A percentile compares a stretch with the other conserved stretches of the same genome.
Conservation (phyloP, 78 protist species). For the Cavenderia fasciculata region DNA sequence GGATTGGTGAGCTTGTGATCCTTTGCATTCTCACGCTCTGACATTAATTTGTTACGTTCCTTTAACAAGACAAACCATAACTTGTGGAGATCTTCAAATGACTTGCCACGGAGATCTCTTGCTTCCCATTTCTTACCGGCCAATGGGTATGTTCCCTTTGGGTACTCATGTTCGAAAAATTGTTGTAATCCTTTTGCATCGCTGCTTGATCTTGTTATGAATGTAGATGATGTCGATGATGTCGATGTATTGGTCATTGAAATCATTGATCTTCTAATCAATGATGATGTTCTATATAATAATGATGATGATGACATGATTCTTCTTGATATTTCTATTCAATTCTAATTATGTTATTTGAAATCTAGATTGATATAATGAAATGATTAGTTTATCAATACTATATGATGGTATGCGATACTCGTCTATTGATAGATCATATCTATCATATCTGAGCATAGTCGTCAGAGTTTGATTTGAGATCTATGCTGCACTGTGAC, state of each 20-base stretch:
- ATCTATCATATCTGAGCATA: too few species aligned
- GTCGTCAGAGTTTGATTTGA: too few species aligned
- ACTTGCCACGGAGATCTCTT: constrained; percentile 80
- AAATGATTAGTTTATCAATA: too few species aligned
- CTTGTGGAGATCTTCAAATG: constrained; percentile 81
- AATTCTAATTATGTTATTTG: background rate
- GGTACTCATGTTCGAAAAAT: constrained; percentile 52
- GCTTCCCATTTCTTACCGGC: constrained; percentile 81
- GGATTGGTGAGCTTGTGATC: constrained; percentile 11
- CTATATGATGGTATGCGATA: too few species aligned
- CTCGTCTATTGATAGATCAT: too few species aligned
- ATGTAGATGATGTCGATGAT: background rate
- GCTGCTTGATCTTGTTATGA: background rate
- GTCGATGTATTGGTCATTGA: background rate
- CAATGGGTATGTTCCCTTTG: constrained; percentile 48
- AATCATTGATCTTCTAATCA: background rate
- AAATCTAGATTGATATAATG: background rate
- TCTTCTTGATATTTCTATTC: background rate
- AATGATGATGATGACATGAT: too few species aligned
- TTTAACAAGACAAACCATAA: constrained; percentile 83
- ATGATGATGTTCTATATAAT: background rate
- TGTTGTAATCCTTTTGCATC: constrained; percentile 23
- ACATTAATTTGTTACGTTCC: constrained; percentile 80
- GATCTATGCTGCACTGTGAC: too few species aligned
- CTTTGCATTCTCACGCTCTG: constrained; percentile 33